phyloP scores from a whole-genome alignment of 257 asterid species.

The Salvia splendens region DNA sequence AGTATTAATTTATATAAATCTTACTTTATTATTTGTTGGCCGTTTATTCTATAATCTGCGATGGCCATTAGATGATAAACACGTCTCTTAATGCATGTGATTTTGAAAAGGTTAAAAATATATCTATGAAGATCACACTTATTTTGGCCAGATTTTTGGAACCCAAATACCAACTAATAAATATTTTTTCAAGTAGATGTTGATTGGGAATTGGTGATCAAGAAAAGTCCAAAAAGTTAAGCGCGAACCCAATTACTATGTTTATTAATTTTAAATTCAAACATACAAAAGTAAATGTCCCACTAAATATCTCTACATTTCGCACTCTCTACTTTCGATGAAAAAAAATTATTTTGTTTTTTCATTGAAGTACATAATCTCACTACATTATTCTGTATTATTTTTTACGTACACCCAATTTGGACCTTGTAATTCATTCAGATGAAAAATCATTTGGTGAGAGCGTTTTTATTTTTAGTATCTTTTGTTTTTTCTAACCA shows the following conservation, averaged over 20 bases:
- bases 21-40: neutral
- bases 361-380: too few relatives aligned
- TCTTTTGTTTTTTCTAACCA: too few relatives aligned
- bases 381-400: too few relatives aligned
- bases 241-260: neutral
- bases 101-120: neutral
- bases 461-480: too few relatives aligned
- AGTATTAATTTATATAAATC: neutral
- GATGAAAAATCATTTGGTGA: too few relatives aligned
- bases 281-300: too few relatives aligned
- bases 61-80: constrained; percentile 27
- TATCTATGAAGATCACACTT: constrained; percentile 17
- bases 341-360: too few relatives aligned
- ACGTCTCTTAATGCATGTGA: constrained; percentile 11
- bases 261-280: too few relatives aligned
- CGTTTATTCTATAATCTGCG: neutral
- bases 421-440: too few relatives aligned
- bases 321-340: too few relatives aligned
- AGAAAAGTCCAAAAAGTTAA: constrained; percentile 23
- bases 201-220: constrained; percentile 33
- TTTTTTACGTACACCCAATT: too few relatives aligned
- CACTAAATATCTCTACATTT: too few relatives aligned
- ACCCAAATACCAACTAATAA: constrained; percentile 18
- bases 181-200: constrained; percentile 1
- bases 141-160: constrained; percentile 24